Base-by-base conservation (phyloP, 192 early-diverging fungal species). In the Coemansia sp. region DNA sequence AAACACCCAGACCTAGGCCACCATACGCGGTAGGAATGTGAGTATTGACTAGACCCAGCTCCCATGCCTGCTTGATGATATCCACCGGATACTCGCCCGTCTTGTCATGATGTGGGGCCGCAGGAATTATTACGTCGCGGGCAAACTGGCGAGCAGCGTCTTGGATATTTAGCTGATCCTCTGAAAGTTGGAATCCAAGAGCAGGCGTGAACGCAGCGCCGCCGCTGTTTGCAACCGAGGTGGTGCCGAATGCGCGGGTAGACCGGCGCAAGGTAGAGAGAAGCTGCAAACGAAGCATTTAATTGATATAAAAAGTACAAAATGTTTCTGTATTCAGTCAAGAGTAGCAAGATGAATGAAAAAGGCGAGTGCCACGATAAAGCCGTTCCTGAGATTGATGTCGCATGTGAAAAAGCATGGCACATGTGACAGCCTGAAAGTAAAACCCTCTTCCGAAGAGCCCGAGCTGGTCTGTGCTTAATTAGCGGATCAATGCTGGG, bases 21-120 rank as follows among this genome's bases (percentile, higher is more conserved):
- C 94, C 94, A 71, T 90, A 94, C 51, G 84, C 86, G 32, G 84
- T 66, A 32, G 94, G 93, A 43, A 98, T 85, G 74, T 98, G 94
- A 5, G 88, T 88, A 83, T 97, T 97, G 70, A 94, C 85, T 22
- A 97, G 82, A 29, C 95, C 95, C 57, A 93, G 83, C 63, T 97
- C 94, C 95, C 95, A 97, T 4, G 91, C 92, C 79, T 90, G 87
- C 74, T 88, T 88, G 76, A 93, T 89, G 54, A 92, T 79, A 19
- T 92, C 89, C 47, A 66, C 75, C 10, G 95, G 95, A 76, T 96
- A 98, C 74, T 96, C 92, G 55, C 95, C 95, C 15, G 93, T 96
- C 56, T 86, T 81, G 73, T 98, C 95, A 72, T 96, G 93, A 74
- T 98, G 88, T 5, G 93, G 93, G 7, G 95, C 95, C 15, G 90